These are phyloP conservation scores for Phytophthora tubulina DNA, from an alignment of 352 stramenopile species.

Conservation along the genomic window DNA sequence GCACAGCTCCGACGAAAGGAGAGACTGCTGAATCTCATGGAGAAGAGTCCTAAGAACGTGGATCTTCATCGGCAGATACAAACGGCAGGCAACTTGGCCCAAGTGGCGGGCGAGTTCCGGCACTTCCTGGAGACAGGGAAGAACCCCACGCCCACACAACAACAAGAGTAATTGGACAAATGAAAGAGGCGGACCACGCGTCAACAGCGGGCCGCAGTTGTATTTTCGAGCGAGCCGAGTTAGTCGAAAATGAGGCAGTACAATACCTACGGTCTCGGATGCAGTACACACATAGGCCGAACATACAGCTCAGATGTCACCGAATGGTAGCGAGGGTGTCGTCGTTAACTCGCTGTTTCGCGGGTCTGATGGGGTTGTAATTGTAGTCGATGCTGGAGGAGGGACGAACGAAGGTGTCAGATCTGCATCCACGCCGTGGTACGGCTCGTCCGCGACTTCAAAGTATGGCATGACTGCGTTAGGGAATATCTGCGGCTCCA, in stretches of 20 bases:
- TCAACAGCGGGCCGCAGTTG: conserved; percentile 23
- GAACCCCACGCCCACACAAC: conserved; percentile 43
- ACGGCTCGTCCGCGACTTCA: conserved; percentile 55
- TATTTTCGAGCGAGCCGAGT: conserved; percentile 43
- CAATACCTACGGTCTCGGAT: conserved; percentile 30
- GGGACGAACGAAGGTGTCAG: conserved; percentile 55
- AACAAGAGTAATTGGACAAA: conserved; percentile 42
- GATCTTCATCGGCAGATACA: conserved; percentile 90
- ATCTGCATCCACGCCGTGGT: conserved; percentile 37
- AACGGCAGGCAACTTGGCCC: conserved; percentile 82
- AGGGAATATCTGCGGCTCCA: conserved; percentile 25
- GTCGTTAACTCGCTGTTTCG: conserved; percentile 28
- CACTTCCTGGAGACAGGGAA: conserved; percentile 82
- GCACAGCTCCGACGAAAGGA: conserved; percentile 82
- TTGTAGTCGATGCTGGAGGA: conserved; percentile 17
- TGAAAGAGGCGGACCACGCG: conserved; percentile 33
- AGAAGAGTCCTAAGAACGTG: conserved; percentile 86
- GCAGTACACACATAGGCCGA: conserved; percentile 22
- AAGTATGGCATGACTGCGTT: conserved; percentile 60
- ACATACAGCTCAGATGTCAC: conserved; percentile 36
- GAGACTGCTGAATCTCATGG: conserved; percentile 85
- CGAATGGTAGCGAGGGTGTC: conserved; percentile 39
- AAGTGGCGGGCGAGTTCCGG: conserved; percentile 86
- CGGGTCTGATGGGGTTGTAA: conserved; percentile 28
- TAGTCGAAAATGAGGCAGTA: conserved; percentile 34